Percentiles rank a stretch among this genome's conserved stretches.
Conservation (phyloP, 345 rosid genomes). For the Hibiscus syriacus region DNA sequence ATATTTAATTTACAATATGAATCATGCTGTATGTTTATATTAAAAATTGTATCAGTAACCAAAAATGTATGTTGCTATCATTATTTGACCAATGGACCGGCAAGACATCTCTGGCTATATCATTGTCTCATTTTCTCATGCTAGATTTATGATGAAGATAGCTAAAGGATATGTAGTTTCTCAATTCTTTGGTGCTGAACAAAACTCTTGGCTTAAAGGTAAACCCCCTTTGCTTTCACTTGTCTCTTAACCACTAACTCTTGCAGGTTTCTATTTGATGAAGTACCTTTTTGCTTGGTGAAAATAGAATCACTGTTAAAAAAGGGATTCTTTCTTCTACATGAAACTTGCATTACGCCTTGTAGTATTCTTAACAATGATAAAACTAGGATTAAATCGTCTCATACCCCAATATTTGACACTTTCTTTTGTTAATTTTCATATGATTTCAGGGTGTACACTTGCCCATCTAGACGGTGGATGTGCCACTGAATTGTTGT, state of each 20-base stretch:
- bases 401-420: background rate
- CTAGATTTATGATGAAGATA: conserved; percentile 45
- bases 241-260: too few species aligned
- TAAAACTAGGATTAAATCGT: background rate
- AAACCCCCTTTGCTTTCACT: background rate
- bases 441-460: too few species aligned
- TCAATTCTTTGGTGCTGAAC: background rate
- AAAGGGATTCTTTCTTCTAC: too few species aligned
- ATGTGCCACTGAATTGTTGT: too few species aligned
- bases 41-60: too few species aligned
- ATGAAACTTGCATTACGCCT: too few species aligned
- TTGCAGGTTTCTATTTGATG: too few species aligned
- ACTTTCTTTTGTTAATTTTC: too few species aligned
- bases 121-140: conserved; percentile 53
- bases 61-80: background rate
- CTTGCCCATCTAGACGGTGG: too few species aligned
- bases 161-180: background rate
- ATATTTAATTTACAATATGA: background rate
- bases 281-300: too few species aligned
- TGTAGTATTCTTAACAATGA: too few species aligned
- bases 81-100: conserved; percentile 21
- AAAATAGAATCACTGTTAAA: too few species aligned
- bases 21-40: background rate
- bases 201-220: conserved; percentile 1
- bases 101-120: conserved; percentile 60